A percentile compares a stretch with the other conserved stretches of the same genome.
phyloP scores from a whole-genome alignment of 768 basidiomycete species.

The Podaxis sp. region DNA sequence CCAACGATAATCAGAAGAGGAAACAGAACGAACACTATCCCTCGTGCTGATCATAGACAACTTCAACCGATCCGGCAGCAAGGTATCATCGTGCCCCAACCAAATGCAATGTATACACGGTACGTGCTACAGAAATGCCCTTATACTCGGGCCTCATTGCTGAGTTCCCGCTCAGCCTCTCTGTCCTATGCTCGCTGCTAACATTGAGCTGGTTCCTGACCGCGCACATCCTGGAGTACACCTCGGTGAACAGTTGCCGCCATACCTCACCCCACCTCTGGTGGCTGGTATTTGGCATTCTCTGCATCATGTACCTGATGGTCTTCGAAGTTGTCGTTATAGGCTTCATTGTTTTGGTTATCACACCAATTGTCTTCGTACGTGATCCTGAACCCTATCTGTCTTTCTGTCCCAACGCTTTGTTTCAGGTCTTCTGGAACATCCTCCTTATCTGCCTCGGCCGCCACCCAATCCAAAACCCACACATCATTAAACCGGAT shows the following conservation, averaged over 20 bases:
- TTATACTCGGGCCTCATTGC: slow-evolving; percentile 22
- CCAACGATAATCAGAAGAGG: slow-evolving; percentile 8
- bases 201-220: slow-evolving; percentile 84
- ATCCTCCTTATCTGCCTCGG: slow-evolving; percentile 78
- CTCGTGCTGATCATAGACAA: slow-evolving; percentile 6
- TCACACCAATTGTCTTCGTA: slow-evolving; percentile 80
- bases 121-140: slow-evolving; percentile 27
- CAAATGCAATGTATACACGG: slow-evolving; percentile 38
- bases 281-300: slow-evolving; percentile 83
- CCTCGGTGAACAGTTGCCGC: slow-evolving; percentile 73
- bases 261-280: slow-evolving; percentile 76
- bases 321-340: slow-evolving; percentile 68
- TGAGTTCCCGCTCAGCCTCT: slow-evolving; percentile 42
- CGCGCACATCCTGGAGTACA: slow-evolving; percentile 78
- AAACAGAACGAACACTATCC: slow-evolving; percentile 1
- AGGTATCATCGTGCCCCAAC: slow-evolving; percentile 5
- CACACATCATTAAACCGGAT: slow-evolving; percentile 73
- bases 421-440: slow-evolving; percentile 67
- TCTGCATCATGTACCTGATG: slow-evolving; percentile 79
- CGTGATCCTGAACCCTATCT: slow-evolving; percentile 27
- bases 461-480: slow-evolving; percentile 76
- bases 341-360: slow-evolving; percentile 73
- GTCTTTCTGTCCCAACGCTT: slow-evolving; percentile 6
- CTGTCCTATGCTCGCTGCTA: slow-evolving; percentile 64
- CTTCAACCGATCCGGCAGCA: slow-evolving; percentile 16